A percentile compares a stretch with the other conserved stretches of the same genome.
These are phyloP conservation scores for Crassisporium funariophilum DNA, from an alignment of 768 basidiomycete species.

Conservation along the genomic window DNA sequence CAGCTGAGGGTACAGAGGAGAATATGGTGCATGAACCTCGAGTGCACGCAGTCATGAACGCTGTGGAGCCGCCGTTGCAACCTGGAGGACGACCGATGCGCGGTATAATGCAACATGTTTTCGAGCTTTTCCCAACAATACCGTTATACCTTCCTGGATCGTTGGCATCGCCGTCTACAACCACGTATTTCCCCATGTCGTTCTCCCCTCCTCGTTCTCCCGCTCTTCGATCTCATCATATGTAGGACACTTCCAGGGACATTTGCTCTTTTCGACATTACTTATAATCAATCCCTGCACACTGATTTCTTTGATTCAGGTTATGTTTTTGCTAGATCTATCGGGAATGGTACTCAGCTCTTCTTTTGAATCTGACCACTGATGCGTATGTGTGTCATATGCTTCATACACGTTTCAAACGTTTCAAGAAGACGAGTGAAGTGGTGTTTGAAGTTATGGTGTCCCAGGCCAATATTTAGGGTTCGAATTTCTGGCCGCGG, in stretches of 20 bases:
- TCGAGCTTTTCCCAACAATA: conserved; percentile 77
- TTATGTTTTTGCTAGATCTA: too few species aligned
- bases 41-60: conserved; percentile 85
- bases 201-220: conserved; percentile 61
- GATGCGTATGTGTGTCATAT: too few species aligned
- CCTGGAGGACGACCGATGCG: conserved; percentile 42
- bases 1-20: conserved; percentile 46
- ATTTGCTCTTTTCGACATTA: neutral
- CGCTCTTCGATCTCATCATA: conserved; percentile 33
- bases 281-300: too few species aligned
- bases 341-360: too few species aligned
- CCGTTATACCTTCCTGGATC: conserved; percentile 69
- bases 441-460: too few species aligned
- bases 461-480: too few species aligned
- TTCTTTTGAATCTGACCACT: too few species aligned
- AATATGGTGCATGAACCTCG: conserved; percentile 76
- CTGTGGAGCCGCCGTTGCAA: conserved; percentile 44
- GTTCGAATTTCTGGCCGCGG: too few species aligned
- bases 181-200: conserved; percentile 53
- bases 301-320: too few species aligned
- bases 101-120: conserved; percentile 69
- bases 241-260: conserved; percentile 7
- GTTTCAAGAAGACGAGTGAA: too few species aligned
- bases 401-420: too few species aligned
- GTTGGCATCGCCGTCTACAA: conserved; percentile 54